Evolutionary conservation across 31 red algal species (phyloP).

Genomic region (Pterothamnion heteromorphum): DNA sequence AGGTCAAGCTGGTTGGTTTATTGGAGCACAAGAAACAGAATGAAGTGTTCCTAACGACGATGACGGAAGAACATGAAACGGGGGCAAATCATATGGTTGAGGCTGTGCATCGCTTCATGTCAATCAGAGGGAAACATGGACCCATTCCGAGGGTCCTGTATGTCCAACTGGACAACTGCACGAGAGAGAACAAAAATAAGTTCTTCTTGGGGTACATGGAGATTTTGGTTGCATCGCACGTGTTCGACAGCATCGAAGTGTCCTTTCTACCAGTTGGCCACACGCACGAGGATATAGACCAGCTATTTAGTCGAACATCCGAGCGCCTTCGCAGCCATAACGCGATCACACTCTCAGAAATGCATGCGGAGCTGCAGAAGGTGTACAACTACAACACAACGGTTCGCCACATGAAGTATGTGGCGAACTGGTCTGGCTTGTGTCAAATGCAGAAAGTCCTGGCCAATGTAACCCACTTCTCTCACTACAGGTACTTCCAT

Average conservation of each 20-base stretch:
- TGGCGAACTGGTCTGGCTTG: too few species aligned
- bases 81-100: slow-evolving; percentile 29
- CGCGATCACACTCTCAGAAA: neutral
- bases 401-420: neutral
- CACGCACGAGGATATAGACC: slow-evolving; percentile 33
- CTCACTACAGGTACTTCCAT: too few species aligned
- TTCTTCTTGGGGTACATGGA: neutral
- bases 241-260: neutral
- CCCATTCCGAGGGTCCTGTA: neutral
- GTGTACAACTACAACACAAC: neutral
- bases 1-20: slow-evolving; percentile 16
- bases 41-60: neutral
- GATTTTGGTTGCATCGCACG: neutral
- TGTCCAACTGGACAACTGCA: slow-evolving; percentile 19
- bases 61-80: neutral
- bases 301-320: neutral
- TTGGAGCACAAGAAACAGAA: neutral
- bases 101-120: neutral
- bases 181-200: slow-evolving; percentile 5
- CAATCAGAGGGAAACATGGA: neutral
- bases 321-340: neutral
- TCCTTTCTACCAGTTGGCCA: slow-evolving; percentile 25
- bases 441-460: too few species aligned
- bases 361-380: neutral
- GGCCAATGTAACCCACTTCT: too few species aligned